phyloP scores from a whole-genome alignment of 805 yeast species.

The Cyberlindnera mississippiensis region DNA sequence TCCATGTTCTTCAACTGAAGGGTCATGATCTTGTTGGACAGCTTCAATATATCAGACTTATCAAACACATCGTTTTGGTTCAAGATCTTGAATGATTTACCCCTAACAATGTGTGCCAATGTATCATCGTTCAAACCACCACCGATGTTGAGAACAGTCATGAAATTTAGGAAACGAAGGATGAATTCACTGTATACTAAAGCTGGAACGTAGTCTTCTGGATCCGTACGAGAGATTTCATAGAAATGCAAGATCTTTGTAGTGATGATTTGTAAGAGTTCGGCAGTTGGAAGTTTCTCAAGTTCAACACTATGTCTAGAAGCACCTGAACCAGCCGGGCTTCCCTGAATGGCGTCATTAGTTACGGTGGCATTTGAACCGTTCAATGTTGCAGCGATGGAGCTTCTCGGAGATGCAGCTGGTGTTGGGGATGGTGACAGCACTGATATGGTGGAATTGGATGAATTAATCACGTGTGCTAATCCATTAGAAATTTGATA shows the following conservation, averaged over 20 bases:
- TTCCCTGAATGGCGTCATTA: too few species aligned
- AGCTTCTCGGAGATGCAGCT: slow-evolving; percentile 46
- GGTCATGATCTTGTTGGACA: slow-evolving; percentile 45
- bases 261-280: slow-evolving; percentile 36
- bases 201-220: slow-evolving; percentile 79
- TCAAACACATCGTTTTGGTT: slow-evolving; percentile 23
- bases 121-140: slow-evolving; percentile 43
- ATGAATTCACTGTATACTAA: slow-evolving; percentile 71
- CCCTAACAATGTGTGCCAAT: slow-evolving; percentile 43
- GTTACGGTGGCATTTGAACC: neutral
- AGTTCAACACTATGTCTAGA: slow-evolving; percentile 16
- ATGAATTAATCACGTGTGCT: slow-evolving; percentile 30
- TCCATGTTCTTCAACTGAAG: slow-evolving; percentile 43
- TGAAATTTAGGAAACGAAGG: slow-evolving; percentile 57
- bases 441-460: slow-evolving; percentile 17
- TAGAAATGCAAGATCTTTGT: slow-evolving; percentile 41
- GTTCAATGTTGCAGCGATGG: slow-evolving; percentile 22
- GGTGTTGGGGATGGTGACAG: slow-evolving; percentile 29
- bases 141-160: slow-evolving; percentile 48
- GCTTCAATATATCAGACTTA: slow-evolving; percentile 41
- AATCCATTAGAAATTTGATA: slow-evolving; percentile 37
- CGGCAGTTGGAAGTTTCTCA: slow-evolving; percentile 28
- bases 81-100: slow-evolving; percentile 25
- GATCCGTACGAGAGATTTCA: slow-evolving; percentile 48
- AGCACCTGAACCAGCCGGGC: too few species aligned